Percentiles rank a stretch among this genome's conserved stretches.
phyloP scores from a whole-genome alignment of 176 grass and related monocot species.

The Avena eriantha region DNA sequence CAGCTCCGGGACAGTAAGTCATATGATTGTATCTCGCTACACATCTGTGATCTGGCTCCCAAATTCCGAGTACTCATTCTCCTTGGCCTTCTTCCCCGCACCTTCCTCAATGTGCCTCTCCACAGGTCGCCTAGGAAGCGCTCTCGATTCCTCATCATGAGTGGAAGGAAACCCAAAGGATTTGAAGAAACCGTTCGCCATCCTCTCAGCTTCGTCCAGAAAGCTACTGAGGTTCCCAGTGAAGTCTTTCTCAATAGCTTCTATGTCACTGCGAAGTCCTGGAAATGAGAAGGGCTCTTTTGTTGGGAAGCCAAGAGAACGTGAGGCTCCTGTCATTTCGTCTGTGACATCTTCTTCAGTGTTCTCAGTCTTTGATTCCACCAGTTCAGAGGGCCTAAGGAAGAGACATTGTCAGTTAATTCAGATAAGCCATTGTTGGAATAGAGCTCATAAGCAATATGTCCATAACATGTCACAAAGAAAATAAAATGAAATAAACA shows the following conservation, averaged over 20 bases:
- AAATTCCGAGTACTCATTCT: slow-evolving; percentile 62
- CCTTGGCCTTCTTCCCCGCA: slow-evolving; percentile 7
- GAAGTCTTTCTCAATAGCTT: slow-evolving; percentile 68
- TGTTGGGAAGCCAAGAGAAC: slow-evolving; percentile 43
- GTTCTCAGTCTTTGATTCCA: slow-evolving; percentile 80
- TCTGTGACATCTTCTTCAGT: slow-evolving; percentile 85
- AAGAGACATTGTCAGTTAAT: background rate
- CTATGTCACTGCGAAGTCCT: slow-evolving; percentile 67
- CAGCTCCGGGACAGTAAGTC: background rate
- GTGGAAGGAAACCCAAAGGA: slow-evolving; percentile 50
- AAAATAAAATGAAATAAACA: background rate
- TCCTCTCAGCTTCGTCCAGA: slow-evolving; percentile 66
- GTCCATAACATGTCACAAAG: background rate
- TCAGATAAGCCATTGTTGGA: background rate
- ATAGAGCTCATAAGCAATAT: background rate
- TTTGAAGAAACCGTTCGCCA: slow-evolving; percentile 60
- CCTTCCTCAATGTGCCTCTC: slow-evolving; percentile 48
- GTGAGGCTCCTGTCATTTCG: slow-evolving; percentile 47
- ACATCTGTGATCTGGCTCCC: slow-evolving; percentile 72
- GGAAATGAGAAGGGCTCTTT: slow-evolving; percentile 65
- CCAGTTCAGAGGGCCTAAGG: slow-evolving; percentile 68
- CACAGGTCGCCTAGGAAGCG: slow-evolving; percentile 30
- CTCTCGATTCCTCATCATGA: slow-evolving; percentile 26
- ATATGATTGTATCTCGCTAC: slow-evolving; percentile 39
- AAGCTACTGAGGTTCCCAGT: slow-evolving; percentile 50